These are phyloP conservation scores for Peronospora destructor DNA, from an alignment of 352 stramenopile species.

Conservation along the genomic window DNA sequence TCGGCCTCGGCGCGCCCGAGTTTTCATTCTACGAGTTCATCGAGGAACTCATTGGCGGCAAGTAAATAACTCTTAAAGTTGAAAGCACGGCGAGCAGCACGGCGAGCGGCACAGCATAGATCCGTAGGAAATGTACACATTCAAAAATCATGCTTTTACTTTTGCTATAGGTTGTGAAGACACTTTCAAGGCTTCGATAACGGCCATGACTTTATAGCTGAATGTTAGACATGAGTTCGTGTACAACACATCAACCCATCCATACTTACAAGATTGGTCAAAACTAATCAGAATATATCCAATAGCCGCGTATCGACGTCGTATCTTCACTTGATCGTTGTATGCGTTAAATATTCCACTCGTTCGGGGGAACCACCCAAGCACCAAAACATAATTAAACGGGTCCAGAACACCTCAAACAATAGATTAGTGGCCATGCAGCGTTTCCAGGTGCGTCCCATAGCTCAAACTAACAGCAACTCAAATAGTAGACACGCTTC, in stretches of 20 bases:
- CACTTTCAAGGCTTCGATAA: no score
- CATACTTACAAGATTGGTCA: not conserved
- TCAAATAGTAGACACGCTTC: not conserved
- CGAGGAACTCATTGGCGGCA: slow-evolving; percentile 41
- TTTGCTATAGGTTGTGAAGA: not conserved
- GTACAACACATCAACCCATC: not conserved
- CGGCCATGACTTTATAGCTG: no score
- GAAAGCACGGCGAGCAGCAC: not conserved
- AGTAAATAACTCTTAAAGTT: slow-evolving; percentile 11
- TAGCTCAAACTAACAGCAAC: not conserved
- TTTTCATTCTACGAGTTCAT: slow-evolving; percentile 87
- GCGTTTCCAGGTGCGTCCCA: slow-evolving; percentile 51
- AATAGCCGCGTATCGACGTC: not conserved
- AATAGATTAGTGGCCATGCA: slow-evolving; percentile 31
- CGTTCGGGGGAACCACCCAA: slow-evolving; percentile 10
- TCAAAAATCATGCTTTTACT: slow-evolving; percentile 4
- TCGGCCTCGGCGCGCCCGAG: slow-evolving; percentile 59
- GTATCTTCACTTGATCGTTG: slow-evolving; percentile 1
- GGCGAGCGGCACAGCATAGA: not conserved
- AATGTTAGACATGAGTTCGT: not conserved
- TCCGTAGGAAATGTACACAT: slow-evolving; percentile 12
- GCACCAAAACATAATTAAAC: slow-evolving; percentile 19
- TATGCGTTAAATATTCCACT: slow-evolving; percentile 4
- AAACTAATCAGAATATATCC: slow-evolving; percentile 1
- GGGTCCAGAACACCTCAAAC: slow-evolving; percentile 16